Evolutionary conservation across 805 yeast genomes (phyloP).

Genomic region (Myxozyma neglecta): DNA sequence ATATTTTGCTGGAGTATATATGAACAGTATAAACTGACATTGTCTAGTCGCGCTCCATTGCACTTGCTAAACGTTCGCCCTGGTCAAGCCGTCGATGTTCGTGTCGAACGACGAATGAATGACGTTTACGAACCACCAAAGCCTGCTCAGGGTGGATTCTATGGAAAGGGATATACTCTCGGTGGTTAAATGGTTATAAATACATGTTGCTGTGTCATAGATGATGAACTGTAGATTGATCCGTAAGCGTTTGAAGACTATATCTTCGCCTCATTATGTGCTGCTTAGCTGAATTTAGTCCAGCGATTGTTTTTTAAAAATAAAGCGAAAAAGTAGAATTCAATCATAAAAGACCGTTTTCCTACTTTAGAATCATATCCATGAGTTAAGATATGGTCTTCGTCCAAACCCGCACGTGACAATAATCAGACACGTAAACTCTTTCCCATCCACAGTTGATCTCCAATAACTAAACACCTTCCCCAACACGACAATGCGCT

Average conservation of each 20-base stretch:
- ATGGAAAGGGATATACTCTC: conserved; percentile 77
- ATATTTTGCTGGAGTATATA: not conserved
- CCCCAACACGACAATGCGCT: not conserved
- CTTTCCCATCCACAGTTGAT: not conserved
- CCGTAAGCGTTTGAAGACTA: too few relatives aligned
- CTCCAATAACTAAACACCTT: not conserved
- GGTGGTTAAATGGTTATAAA: conserved; percentile 47
- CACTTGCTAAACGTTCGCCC: conserved; percentile 75
- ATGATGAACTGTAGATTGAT: too few relatives aligned
- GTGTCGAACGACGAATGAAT: conserved; percentile 75
- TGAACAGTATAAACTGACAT: not conserved
- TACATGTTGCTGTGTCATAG: not conserved
- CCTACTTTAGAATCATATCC: too few relatives aligned
- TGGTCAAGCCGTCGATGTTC: conserved; percentile 92
- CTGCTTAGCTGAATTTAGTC: too few relatives aligned
- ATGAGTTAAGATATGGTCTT: too few relatives aligned
- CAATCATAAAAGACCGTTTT: too few relatives aligned
- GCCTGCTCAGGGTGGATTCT: conserved; percentile 58
- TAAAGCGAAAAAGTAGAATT: too few relatives aligned
- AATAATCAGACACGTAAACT: not conserved
- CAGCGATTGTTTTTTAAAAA: too few relatives aligned
- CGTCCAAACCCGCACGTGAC: too few relatives aligned
- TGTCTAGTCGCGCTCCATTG: conserved; percentile 70
- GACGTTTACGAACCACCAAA: conserved; percentile 78
- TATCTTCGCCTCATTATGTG: too few relatives aligned